Base-by-base conservation (phyloP, 257 asterid species). In the Solanum stenotomum region DNA sequence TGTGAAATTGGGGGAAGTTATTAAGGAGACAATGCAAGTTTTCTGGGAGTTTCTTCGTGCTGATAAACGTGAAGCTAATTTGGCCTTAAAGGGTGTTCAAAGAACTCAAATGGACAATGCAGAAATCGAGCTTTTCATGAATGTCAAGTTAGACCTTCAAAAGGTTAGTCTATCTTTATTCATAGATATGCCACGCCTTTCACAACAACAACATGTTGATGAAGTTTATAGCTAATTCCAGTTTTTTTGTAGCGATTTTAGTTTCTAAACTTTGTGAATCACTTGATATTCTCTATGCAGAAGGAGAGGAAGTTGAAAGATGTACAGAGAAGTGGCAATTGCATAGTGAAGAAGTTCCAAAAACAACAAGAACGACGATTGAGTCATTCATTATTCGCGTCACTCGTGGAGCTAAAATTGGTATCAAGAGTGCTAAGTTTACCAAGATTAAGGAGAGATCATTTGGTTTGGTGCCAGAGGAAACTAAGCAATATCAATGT, bases 301-400 rank as follows among this genome's bases (percentile, higher is more conserved):
- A 96, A 95, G 90, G 98, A 93, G 83, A 92, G 93, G 70, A 93
- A 91, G 89, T 87, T 94, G 4, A 91, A 88, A 81, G 98, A 95
- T 52, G 89, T 91, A 9, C 75, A 84, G 11, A 94, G 95, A 86
- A 94, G 96, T 68, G 92, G 89, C 71, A 95, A 92, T 77, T 94
- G 99, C 91, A 93, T 96, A 90, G 94, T 96, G 89, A 94, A 93
- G 91, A 96, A 89, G 94, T 79, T 94, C 91, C 95, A 90, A 74
- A 94, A 91, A 88, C 89, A 88, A 2, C 83, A 90, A 71, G 91
- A 88, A 59, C 11, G 87, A 20, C 88, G 87, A 40, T 31, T 72
- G 75, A 88, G 87, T 22, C 42, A 84, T 20, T 93, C 91, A 42
- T 63, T 88, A 37, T 63, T 89, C 88, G 84, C 86, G n/a, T 90